Evolutionary conservation across 371 early-diverging fungal species (phyloP), one percentile per base, ranked within the genome.

Genomic region (Parasitella parasitica): DNA sequence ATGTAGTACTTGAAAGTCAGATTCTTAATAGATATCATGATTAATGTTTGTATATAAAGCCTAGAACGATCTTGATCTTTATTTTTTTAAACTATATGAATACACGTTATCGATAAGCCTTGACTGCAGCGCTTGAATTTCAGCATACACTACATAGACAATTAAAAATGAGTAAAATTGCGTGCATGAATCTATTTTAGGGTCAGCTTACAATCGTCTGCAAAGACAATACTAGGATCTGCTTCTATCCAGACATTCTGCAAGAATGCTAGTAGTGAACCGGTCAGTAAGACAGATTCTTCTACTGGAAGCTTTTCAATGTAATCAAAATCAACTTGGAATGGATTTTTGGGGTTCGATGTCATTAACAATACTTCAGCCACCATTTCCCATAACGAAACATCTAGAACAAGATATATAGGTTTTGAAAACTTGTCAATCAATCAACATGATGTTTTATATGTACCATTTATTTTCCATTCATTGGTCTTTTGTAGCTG

Each of bases 381-480:
- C 22, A 93, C 71, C n/a, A 93, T 88, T 59, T 93, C 89, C 89
- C 90, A 90, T 13, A 90, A 75, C 5, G 78, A 66, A 2, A 93
- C 79, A 54, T 91, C 91, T 86, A 63, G n/a, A 3, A 50, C 38
- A 41, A 22, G 2, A 38, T 11, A 22, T 27, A 24, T 24, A 3
- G 0, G 46, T 15, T 37, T 16, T 8, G 18, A n/a, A n/a, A n/a
- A n/a, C n/a, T n/a, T n/a, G n/a, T n/a, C n/a, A n/a, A n/a, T 16
- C 28, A 41, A 55, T 15, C 9, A 41, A 68, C 20, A 13, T 46
- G 20, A 9, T 22, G 2, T n/a, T 18, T n/a, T 39, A 6, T 7
- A 12, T 46, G 53, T 59, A 70, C 67, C 50, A 9, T 46, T 54
- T 24, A 52, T 56, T 54, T 83, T 83, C 91, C 91, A 90, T 28